A percentile compares a stretch with the other conserved stretches of the same genome.
These are phyloP conservation scores for Candida freyschussii DNA, from an alignment of 1,139 yeast species.

Conservation along the genomic window DNA sequence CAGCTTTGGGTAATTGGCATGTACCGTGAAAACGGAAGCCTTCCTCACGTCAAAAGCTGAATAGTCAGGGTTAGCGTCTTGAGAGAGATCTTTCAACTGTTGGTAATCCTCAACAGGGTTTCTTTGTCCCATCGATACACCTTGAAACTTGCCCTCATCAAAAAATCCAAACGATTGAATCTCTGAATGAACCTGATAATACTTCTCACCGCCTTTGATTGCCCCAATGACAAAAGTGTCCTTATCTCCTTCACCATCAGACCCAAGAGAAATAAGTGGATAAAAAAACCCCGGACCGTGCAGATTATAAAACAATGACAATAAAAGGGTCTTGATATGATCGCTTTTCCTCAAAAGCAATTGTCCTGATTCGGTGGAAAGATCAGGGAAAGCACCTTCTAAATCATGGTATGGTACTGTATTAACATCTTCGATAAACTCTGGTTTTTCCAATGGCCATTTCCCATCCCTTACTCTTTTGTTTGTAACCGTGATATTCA, in stretches of 20 bases:
- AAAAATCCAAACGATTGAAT: slow-evolving; percentile 37
- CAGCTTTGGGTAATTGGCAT: slow-evolving; percentile 61
- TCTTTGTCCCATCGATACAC: slow-evolving; percentile 42
- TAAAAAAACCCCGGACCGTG: slow-evolving; percentile 56
- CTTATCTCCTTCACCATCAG: slow-evolving; percentile 64
- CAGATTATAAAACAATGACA: slow-evolving; percentile 52
- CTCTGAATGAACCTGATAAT: slow-evolving; percentile 42
- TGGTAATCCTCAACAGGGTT: slow-evolving; percentile 37
- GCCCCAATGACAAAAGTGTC: slow-evolving; percentile 63
- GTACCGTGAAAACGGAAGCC: slow-evolving; percentile 35
- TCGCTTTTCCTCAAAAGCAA: slow-evolving; percentile 47
- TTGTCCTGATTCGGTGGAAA: slow-evolving; percentile 65
- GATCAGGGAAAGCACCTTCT: slow-evolving; percentile 53
- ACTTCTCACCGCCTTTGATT: slow-evolving; percentile 38
- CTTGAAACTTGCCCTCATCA: slow-evolving; percentile 31
- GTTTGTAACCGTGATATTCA: slow-evolving; percentile 37
- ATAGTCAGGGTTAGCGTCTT: slow-evolving; percentile 18
- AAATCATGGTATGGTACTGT: slow-evolving; percentile 43
- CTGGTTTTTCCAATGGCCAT: slow-evolving; percentile 26
- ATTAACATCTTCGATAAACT: slow-evolving; percentile 5
- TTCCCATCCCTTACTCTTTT: slow-evolving; percentile 36
- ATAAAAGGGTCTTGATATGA: slow-evolving; percentile 47
- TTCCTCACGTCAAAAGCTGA: slow-evolving; percentile 11
- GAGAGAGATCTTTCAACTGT: slow-evolving; percentile 13
- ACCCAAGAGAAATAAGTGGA: slow-evolving; percentile 53